Evolutionary conservation across 176 grass and related monocot genomes (phyloP), one percentile per base, ranked within the genome.

Genomic region (Guadua angustifolia): DNA sequence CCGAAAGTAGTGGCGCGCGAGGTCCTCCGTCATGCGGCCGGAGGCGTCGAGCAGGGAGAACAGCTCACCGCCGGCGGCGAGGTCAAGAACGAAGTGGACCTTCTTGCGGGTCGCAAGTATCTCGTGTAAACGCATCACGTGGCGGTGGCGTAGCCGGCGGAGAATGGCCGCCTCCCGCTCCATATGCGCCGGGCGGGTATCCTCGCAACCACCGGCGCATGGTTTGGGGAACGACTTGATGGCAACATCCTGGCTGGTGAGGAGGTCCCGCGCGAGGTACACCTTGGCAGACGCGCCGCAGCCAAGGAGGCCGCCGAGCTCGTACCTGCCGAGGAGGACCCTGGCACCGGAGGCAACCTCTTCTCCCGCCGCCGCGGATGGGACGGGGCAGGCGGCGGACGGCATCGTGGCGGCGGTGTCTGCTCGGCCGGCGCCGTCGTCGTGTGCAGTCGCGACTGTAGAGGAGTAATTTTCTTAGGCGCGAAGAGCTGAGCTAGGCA

Each of bases 201-300:
- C 43, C 3, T 38, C 24, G 42, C 9, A 21, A 7, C 1, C 32
- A n/a, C 16, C 55, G 36, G 2, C 32, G 1, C 84, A 74, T 0
- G 90, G 84, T 26, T 98, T 98, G 3, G 92, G 84, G 75, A 98
- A 91, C 1, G 91, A 84, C 74, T 98, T 98, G 84, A 98, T 83
- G 18, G 95, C 95, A 14, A 98, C 95, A 67, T 70, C 21, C 32
- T 15, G n/a, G 61, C 81, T 86, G 5, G 95, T 88, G 78, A 47
- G 72, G 61, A 94, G 74, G 85, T 98, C 90, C 2, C 60, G 85
- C 15, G 95, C 95, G 2, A 64, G 87, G 84, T 93, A 98, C 22
- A 98, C 95, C 92, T 95, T 98, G 63, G 92, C 95, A 42, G 95
- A 93, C 18, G 92, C 92, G 26, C 95, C 95, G 80, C 95, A 92